Conservation (phyloP, 805 yeast species). For the Pichia nanzhaoensis region DNA sequence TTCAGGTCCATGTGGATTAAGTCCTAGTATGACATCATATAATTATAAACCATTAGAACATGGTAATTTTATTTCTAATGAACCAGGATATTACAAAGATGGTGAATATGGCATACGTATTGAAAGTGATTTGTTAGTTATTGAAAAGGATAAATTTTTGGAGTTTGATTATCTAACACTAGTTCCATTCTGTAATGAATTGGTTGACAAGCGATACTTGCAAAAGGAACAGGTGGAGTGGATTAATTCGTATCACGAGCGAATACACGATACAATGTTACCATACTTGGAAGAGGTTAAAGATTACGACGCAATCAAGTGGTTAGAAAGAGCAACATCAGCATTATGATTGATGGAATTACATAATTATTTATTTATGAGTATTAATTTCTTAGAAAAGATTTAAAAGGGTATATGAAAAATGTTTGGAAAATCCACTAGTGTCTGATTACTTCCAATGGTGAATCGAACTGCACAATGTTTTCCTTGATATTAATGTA, state of each 20-base stretch:
- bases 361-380: no score
- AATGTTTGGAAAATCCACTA: no score
- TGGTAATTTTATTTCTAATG: constrained; percentile 82
- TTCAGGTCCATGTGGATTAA: constrained; percentile 88
- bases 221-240: constrained; percentile 54
- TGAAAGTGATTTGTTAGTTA: constrained; percentile 71
- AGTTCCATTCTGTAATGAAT: constrained; percentile 74
- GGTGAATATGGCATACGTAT: constrained; percentile 87
- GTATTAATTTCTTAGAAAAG: no score
- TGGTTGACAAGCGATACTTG: constrained; percentile 59
- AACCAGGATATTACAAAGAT: constrained; percentile 90
- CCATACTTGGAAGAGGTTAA: constrained; percentile 46
- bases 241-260: constrained; percentile 61
- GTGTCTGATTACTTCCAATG: constrained; percentile 33
- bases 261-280: constrained; percentile 46
- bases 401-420: no score
- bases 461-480: constrained; percentile 37
- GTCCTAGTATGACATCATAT: constrained; percentile 30
- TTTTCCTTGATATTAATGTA: constrained; percentile 33
- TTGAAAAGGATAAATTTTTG: constrained; percentile 36
- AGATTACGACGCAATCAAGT: constrained; percentile 53
- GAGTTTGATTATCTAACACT: constrained; percentile 79
- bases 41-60: constrained; percentile 44
- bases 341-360: no score
- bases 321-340: constrained; percentile 65